These are phyloP conservation scores for Glaciozyma martinii DNA, from an alignment of 768 basidiomycete species.

Conservation along the genomic window DNA sequence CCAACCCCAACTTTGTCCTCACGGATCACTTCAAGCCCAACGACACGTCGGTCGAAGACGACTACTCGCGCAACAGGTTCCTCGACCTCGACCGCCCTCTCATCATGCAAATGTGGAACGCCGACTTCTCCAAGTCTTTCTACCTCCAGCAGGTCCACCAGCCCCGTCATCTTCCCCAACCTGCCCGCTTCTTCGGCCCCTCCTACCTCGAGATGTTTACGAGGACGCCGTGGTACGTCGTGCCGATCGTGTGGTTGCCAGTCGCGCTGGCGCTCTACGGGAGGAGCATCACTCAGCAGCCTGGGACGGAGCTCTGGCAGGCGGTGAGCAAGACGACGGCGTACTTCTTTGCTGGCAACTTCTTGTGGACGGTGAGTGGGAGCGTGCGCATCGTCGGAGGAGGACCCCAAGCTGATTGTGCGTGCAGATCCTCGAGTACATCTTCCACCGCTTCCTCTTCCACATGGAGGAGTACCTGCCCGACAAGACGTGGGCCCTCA, in stretches of 20 bases:
- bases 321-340: slow-evolving; percentile 46
- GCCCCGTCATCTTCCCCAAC: slow-evolving; percentile 26
- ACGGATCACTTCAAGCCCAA: slow-evolving; percentile 85
- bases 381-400: slow-evolving; percentile 39
- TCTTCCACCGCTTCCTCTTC: slow-evolving; percentile 91
- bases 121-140: slow-evolving; percentile 87
- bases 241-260: slow-evolving; percentile 85
- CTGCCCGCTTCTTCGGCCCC: slow-evolving; percentile 75
- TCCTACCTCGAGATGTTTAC: slow-evolving; percentile 76
- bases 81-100: slow-evolving; percentile 80
- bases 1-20: slow-evolving; percentile 83
- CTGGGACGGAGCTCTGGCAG: slow-evolving; percentile 27
- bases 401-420: not conserved
- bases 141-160: slow-evolving; percentile 65
- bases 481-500: slow-evolving; percentile 67
- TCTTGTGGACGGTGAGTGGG: slow-evolving; percentile 71
- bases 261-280: slow-evolving; percentile 69
- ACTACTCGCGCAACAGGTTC: slow-evolving; percentile 83
- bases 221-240: slow-evolving; percentile 83
- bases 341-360: slow-evolving; percentile 74
- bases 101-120: slow-evolving; percentile 66
- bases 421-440: slow-evolving; percentile 54
- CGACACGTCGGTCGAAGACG: slow-evolving; percentile 67
- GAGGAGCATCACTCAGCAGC: slow-evolving; percentile 64
- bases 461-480: slow-evolving; percentile 83